Evolutionary conservation across 345 rosid genomes (phyloP).

Genomic region (Mangifera indica): DNA sequence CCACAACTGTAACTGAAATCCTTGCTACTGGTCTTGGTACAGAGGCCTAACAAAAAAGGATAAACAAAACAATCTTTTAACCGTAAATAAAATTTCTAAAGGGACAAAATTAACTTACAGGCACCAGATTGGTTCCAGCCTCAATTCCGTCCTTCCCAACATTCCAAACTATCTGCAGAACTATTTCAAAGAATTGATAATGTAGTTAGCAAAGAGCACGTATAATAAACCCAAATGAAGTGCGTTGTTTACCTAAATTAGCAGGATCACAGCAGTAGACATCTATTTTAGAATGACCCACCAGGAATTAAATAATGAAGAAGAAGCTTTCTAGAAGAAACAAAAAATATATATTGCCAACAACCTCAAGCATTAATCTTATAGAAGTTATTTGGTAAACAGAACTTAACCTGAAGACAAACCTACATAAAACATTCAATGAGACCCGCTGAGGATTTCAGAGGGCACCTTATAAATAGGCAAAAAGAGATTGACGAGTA

Average conservation of each 20-base stretch:
- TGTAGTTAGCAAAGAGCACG: not conserved
- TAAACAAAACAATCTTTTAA: not conserved
- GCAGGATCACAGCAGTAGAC: constrained; percentile 7
- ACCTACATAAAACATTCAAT: not conserved
- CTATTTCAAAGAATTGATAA: constrained; percentile 32
- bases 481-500: not conserved
- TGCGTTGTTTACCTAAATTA: not conserved
- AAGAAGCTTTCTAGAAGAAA: not conserved
- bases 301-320: not conserved
- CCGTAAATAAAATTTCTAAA: not conserved
- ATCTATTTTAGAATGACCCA: not conserved
- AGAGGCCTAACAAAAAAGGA: constrained; percentile 33
- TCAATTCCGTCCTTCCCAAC: constrained; percentile 85
- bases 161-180: constrained; percentile 68
- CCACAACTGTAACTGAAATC: constrained; percentile 49
- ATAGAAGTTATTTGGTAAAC: not conserved
- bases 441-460: not conserved
- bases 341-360: not conserved
- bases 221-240: constrained; percentile 2
- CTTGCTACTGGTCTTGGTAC: constrained; percentile 69
- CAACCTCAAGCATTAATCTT: not conserved
- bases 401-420: not conserved
- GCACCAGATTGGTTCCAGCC: constrained; percentile 79
- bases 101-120: constrained; percentile 51
- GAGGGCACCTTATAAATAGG: not conserved